Percentiles rank a stretch among this genome's conserved stretches.
Evolutionary conservation across 371 early-diverging fungal genomes (phyloP).

Genomic region (Mucor piriformis): DNA sequence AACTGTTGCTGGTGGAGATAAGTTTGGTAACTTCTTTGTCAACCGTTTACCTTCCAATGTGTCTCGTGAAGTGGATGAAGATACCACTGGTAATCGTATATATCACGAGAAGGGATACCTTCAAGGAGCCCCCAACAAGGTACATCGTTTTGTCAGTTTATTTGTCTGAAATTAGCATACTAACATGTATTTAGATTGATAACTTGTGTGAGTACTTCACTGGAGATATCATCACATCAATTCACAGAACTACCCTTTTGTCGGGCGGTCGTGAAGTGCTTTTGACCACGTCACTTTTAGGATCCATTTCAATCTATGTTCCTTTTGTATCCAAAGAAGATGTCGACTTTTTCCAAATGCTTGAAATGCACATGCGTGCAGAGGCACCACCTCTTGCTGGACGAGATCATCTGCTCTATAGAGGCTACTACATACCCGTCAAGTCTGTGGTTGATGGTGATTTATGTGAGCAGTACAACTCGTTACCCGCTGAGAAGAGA

Average conservation of each 20-base stretch:
- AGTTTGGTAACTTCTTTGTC: slow-evolving; percentile 93
- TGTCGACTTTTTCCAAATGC: slow-evolving; percentile 88
- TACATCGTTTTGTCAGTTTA: too few species aligned
- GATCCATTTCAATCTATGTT: slow-evolving; percentile 81
- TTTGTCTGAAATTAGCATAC: too few species aligned
- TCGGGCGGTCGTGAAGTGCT: slow-evolving; percentile 86
- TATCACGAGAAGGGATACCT: slow-evolving; percentile 78
- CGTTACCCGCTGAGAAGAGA: slow-evolving; percentile 71
- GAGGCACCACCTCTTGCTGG: slow-evolving; percentile 82
- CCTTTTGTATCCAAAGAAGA: slow-evolving; percentile 90
- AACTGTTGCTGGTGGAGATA: slow-evolving; percentile 93
- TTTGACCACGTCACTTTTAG: slow-evolving; percentile 86
- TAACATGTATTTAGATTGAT: slow-evolving; percentile 43
- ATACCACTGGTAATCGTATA: slow-evolving; percentile 82
- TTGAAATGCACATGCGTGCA: slow-evolving; percentile 90
- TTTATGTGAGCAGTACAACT: slow-evolving; percentile 84
- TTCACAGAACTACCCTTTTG: slow-evolving; percentile 78
- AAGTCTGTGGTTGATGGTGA: slow-evolving; percentile 90
- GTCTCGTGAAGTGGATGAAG: slow-evolving; percentile 82
- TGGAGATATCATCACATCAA: slow-evolving; percentile 85
- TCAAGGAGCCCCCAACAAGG: slow-evolving; percentile 88
- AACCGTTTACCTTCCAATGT: slow-evolving; percentile 70
- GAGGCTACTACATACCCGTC: slow-evolving; percentile 85
- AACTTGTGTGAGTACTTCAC: slow-evolving; percentile 78
- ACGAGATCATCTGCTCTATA: slow-evolving; percentile 87